Conservation (phyloP, 768 basidiomycete genomes). For the Exsudoporus frostii region DNA sequence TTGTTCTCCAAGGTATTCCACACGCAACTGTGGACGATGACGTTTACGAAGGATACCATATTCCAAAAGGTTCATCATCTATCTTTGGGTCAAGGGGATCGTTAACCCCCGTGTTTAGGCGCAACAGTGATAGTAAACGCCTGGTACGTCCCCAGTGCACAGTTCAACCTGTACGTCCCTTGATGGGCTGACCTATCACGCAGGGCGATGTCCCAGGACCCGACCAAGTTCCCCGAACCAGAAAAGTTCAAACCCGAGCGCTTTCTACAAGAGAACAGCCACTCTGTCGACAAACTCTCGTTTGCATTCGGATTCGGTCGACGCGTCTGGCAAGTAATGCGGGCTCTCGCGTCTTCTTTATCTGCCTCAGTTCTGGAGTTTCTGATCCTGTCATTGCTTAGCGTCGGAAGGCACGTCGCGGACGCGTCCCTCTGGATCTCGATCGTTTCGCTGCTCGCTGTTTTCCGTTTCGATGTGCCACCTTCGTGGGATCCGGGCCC, state of each 20-base stretch:
- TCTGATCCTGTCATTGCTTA: constrained; percentile 10
- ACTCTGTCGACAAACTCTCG: constrained; percentile 11
- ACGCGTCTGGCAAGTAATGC: constrained; percentile 20
- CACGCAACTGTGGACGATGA: constrained; percentile 38
- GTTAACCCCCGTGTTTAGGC: constrained; percentile 4
- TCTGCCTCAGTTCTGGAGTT: too few relatives aligned
- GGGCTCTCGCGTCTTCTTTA: background rate
- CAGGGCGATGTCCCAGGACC: constrained; percentile 37
- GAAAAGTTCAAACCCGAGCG: constrained; percentile 38
- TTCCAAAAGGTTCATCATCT: constrained; percentile 43
- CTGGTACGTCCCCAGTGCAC: constrained; percentile 8
- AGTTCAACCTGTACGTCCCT: background rate
- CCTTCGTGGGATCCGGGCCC: constrained; percentile 18
- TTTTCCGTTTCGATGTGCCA: constrained; percentile 14
- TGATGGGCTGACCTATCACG: background rate
- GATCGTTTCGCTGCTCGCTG: constrained; percentile 20
- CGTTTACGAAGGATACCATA: constrained; percentile 43
- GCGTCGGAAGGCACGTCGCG: constrained; percentile 42
- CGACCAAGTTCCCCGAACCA: constrained; percentile 37
- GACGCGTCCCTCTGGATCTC: constrained; percentile 36
- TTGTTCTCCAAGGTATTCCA: constrained; percentile 21
- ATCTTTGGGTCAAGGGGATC: background rate
- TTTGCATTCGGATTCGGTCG: constrained; percentile 43
- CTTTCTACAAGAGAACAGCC: constrained; percentile 16
- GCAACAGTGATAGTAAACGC: constrained; percentile 21